phyloP scores from a whole-genome alignment of 192 early-diverging fungal species.

The Entomortierella parvispora region DNA sequence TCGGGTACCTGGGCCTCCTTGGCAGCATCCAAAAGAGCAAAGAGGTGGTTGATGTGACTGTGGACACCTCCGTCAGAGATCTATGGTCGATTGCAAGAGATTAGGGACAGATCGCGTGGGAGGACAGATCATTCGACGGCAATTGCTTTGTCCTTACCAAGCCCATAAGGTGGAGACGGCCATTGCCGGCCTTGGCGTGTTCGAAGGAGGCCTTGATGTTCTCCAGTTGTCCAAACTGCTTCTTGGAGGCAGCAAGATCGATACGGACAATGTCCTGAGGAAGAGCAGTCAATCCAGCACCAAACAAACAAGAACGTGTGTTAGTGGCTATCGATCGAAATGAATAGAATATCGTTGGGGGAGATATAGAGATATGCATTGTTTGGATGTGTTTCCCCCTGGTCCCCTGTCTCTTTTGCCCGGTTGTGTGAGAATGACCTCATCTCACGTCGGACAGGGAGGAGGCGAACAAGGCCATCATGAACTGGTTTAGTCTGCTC shows the following conservation, averaged over 20 bases:
- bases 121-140: neutral
- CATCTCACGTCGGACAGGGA: too few species aligned
- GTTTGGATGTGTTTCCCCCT: too few species aligned
- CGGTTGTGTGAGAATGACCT: too few species aligned
- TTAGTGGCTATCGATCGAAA: neutral
- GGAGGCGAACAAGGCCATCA: too few species aligned
- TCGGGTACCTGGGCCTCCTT: slow-evolving; percentile 86
- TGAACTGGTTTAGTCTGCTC: too few species aligned
- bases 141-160: slow-evolving; percentile 60
- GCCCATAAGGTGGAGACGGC: slow-evolving; percentile 93
- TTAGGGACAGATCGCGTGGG: too few species aligned
- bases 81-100: slow-evolving; percentile 28
- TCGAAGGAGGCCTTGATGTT: slow-evolving; percentile 86
- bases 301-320: neutral
- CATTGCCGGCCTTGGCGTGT: slow-evolving; percentile 83
- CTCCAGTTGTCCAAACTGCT: slow-evolving; percentile 78
- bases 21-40: slow-evolving; percentile 84
- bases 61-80: slow-evolving; percentile 99
- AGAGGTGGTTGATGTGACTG: slow-evolving; percentile 92
- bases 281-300: neutral
- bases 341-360: neutral
- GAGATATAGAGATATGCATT: neutral
- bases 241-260: slow-evolving; percentile 89
- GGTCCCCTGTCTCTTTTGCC: too few species aligned
- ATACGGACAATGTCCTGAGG: slow-evolving; percentile 97